Conservation (phyloP, 495 filamentous ascomycete species). For the Jackrogersella multiformis region DNA sequence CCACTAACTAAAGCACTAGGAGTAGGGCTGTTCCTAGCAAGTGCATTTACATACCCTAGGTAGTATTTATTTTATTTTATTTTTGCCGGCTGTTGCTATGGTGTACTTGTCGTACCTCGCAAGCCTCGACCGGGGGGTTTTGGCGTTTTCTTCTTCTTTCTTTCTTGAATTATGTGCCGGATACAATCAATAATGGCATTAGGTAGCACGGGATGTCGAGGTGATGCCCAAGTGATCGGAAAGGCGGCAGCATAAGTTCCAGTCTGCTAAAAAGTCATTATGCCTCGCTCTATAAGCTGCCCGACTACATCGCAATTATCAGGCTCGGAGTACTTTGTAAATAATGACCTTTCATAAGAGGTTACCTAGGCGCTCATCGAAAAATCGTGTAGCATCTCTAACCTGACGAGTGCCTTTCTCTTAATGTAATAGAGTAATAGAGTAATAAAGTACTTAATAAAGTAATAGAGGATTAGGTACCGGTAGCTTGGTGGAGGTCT, state of each 20-base stretch:
- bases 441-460: too few species aligned
- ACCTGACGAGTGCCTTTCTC: constrained; percentile 12
- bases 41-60: too few species aligned
- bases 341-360: too few species aligned
- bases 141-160: too few species aligned
- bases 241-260: constrained; percentile 5
- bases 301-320: background rate
- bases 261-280: background rate
- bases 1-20: constrained; percentile 25
- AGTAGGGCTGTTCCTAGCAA: constrained; percentile 38
- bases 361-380: too few species aligned
- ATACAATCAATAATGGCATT: constrained; percentile 11
- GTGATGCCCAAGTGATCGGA: constrained; percentile 7
- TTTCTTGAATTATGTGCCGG: background rate
- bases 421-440: too few species aligned
- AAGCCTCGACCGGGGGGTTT: constrained; percentile 9
- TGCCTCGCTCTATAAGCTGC: background rate
- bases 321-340: too few species aligned
- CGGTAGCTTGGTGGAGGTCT: constrained; percentile 4
- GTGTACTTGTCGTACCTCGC: constrained; percentile 4
- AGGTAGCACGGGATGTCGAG: too few species aligned
- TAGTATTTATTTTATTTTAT: constrained; percentile 13
- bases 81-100: constrained; percentile 14
- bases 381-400: background rate
- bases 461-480: background rate